phyloP scores from a whole-genome alignment of 2,329 filamentous ascomycete species.

The Aspergillus ibericus region DNA sequence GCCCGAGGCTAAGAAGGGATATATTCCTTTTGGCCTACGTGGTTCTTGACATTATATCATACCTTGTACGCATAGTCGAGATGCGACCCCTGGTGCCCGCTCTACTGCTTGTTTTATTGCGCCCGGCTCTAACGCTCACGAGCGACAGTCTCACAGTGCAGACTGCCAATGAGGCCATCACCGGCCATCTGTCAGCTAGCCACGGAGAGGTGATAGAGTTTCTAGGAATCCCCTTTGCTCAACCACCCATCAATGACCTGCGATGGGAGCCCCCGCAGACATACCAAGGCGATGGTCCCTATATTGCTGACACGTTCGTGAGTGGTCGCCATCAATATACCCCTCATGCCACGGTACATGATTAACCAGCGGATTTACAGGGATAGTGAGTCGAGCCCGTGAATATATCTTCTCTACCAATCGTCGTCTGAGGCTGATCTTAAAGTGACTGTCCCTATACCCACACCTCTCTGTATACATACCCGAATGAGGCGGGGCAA shows the following conservation, averaged over 20 bases:
- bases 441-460: background rate
- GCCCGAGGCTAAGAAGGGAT: too few relatives aligned
- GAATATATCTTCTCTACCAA: background rate
- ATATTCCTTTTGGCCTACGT: too few relatives aligned
- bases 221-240: conserved; percentile 31
- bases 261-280: conserved; percentile 28
- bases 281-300: conserved; percentile 12
- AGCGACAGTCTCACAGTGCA: background rate
- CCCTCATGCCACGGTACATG: background rate
- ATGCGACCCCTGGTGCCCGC: too few relatives aligned
- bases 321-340: background rate
- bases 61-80: too few relatives aligned
- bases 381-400: background rate
- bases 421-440: background rate
- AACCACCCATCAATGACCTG: conserved; percentile 25
- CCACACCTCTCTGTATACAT: conserved; percentile 10
- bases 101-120: too few relatives aligned
- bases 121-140: too few relatives aligned
- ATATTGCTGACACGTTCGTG: conserved; percentile 17
- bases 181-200: background rate
- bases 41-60: too few relatives aligned
- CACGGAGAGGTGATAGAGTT: conserved; percentile 22
- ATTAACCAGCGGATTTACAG: background rate
- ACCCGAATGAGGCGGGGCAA: conserved; percentile 8
- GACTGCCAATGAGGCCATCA: background rate